These are phyloP conservation scores for Citrullus mucosospermus DNA, from an alignment of 306 rosid genomes.

Conservation along the genomic window DNA sequence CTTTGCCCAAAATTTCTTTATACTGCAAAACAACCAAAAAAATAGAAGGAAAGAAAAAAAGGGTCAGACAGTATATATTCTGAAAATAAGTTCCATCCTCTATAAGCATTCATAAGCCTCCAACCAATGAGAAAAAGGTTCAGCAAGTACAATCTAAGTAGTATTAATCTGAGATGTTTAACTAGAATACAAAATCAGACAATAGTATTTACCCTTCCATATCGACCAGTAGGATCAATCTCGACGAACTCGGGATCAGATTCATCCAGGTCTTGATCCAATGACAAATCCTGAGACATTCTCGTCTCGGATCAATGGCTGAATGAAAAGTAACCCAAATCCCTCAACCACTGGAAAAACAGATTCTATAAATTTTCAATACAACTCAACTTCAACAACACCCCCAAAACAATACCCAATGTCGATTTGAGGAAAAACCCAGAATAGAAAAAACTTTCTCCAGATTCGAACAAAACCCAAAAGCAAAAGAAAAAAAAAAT, in stretches of 20 bases:
- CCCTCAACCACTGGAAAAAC: not conserved
- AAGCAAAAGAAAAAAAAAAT: not conserved
- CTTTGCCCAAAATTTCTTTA: constrained; percentile 79
- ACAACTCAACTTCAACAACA: not conserved
- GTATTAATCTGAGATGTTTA: not conserved
- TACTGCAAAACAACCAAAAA: constrained; percentile 44
- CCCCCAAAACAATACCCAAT: not conserved
- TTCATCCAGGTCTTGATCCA: constrained; percentile 55
- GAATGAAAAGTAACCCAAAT: not conserved
- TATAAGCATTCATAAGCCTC: not conserved
- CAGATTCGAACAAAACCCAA: not conserved
- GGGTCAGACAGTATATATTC: not conserved
- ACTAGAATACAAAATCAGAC: not conserved
- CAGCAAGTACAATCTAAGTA: not conserved
- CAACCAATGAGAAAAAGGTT: not conserved
- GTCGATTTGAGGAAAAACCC: not conserved
- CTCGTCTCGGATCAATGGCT: constrained; percentile 7
- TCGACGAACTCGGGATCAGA: constrained; percentile 62
- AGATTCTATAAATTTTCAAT: not conserved
- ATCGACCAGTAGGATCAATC: constrained; percentile 80
- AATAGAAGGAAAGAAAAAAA: not conserved
- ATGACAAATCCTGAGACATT: constrained; percentile 56
- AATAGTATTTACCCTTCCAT: constrained; percentile 60
- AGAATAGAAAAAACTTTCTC: not conserved
- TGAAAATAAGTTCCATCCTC: not conserved